Conservation (phyloP, 1,284 basidiomycete species). For the Puccinia hordei region DNA sequence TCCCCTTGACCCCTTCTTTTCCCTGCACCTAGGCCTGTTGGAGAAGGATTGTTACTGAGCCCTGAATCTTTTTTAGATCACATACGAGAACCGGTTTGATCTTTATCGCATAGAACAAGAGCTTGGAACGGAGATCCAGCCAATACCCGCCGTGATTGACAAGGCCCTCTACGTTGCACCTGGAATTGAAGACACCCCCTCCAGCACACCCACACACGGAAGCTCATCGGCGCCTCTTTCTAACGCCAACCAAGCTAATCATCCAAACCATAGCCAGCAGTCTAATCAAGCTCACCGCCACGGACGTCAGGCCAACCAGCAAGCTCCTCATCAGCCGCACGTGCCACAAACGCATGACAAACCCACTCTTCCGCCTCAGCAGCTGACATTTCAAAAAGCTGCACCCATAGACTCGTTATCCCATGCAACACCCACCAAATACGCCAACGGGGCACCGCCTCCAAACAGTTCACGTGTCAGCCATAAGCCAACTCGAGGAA, state of each 20-base stretch:
- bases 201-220: neutral
- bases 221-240: conserved; percentile 5
- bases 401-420: conserved; percentile 48
- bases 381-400: conserved; percentile 49
- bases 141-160: conserved; percentile 89
- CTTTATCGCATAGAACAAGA: conserved; percentile 97
- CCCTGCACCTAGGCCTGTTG: no score
- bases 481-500: conserved; percentile 40
- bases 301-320: conserved; percentile 10
- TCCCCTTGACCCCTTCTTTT: no score
- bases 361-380: conserved; percentile 48
- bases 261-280: conserved; percentile 12
- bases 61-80: conserved; percentile 54
- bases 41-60: neutral
- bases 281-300: conserved; percentile 25
- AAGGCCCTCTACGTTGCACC: conserved; percentile 85
- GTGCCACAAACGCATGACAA: conserved; percentile 39
- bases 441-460: conserved; percentile 37
- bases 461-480: conserved; percentile 17
- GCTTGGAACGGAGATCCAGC: conserved; percentile 94
- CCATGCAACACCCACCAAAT: conserved; percentile 47
- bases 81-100: conserved; percentile 94
- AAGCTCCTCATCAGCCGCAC: conserved; percentile 20
- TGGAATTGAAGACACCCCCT: conserved; percentile 41
- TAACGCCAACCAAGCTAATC: neutral